phyloP scores from a whole-genome alignment of 2,329 filamentous ascomycete genomes.

The Monilinia polystroma region DNA sequence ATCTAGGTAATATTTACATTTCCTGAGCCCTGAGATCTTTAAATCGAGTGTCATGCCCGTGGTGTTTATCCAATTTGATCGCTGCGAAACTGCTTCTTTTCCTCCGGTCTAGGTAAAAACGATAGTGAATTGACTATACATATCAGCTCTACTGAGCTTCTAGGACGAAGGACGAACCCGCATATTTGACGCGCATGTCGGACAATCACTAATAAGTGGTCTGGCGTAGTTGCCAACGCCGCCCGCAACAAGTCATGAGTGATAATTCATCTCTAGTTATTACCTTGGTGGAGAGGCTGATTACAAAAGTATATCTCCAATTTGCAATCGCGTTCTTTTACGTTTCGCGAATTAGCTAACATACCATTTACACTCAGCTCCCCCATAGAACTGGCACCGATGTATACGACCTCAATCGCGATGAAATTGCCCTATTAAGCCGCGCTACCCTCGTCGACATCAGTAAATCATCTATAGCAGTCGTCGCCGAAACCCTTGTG shows the following conservation, averaged over 20 bases:
- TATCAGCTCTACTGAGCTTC: constrained; percentile 23
- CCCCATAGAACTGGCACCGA: constrained; percentile 62
- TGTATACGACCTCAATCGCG: constrained; percentile 56
- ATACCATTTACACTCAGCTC: constrained; percentile 46
- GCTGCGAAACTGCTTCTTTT: constrained; percentile 17
- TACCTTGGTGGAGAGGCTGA: constrained; percentile 62
- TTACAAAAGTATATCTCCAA: constrained; percentile 53
- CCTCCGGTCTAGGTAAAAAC: constrained; percentile 16
- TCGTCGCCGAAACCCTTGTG: constrained; percentile 58
- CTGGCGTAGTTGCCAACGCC: constrained; percentile 32
- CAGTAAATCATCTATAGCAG: constrained; percentile 53
- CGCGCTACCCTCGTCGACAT: constrained; percentile 61
- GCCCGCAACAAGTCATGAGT: constrained; percentile 49
- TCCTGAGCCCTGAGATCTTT: not conserved
- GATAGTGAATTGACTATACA: constrained; percentile 17
- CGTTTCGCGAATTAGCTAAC: constrained; percentile 26
- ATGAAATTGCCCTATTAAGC: constrained; percentile 61
- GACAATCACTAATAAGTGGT: constrained; percentile 31
- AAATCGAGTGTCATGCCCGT: constrained; percentile 23
- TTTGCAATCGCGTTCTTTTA: constrained; percentile 16
- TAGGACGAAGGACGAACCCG: constrained; percentile 11
- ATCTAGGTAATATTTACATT: constrained; percentile 2
- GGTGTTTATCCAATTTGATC: constrained; percentile 15
- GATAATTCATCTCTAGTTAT: constrained; percentile 59
- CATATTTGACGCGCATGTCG: constrained; percentile 33